Conservation (phyloP, 352 stramenopile species). For the Phytophthora idaei region DNA sequence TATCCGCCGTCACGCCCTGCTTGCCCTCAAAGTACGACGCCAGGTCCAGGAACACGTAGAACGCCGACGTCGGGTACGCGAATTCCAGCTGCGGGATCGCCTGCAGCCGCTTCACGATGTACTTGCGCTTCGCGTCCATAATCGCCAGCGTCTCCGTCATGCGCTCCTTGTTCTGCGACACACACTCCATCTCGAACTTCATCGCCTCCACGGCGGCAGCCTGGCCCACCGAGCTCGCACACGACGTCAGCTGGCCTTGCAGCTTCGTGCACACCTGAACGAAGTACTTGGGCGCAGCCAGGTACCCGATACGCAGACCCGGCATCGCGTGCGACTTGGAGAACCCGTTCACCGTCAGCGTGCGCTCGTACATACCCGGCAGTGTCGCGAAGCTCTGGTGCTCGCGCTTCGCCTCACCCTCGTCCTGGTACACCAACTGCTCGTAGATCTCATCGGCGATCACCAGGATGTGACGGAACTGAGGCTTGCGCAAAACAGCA, state of each 20-base stretch:
- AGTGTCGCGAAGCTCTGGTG: constrained; percentile 79
- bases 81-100: constrained; percentile 87
- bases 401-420: constrained; percentile 51
- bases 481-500: constrained; percentile 57
- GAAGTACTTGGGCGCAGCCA: constrained; percentile 83
- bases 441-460: constrained; percentile 97
- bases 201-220: constrained; percentile 40
- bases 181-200: constrained; percentile 77
- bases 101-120: constrained; percentile 84
- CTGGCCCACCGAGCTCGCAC: constrained; percentile 93
- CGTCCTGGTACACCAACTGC: constrained; percentile 92
- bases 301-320: constrained; percentile 94
- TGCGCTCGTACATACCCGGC: constrained; percentile 90
- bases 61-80: constrained; percentile 91
- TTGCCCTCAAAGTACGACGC: constrained; percentile 77
- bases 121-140: constrained; percentile 91
- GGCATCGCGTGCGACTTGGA: constrained; percentile 98
- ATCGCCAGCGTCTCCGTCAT: constrained; percentile 59
- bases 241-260: constrained; percentile 96
- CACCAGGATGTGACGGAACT: constrained; percentile 83
- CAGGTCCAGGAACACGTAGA: constrained; percentile 96
- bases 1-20: constrained; percentile 43
- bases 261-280: constrained; percentile 91
- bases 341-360: constrained; percentile 96
- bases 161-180: constrained; percentile 49